A percentile compares a stretch with the other conserved stretches of the same genome.
Conservation (phyloP, 169 alveolate genomes). For the Plasmodium berghei region DNA sequence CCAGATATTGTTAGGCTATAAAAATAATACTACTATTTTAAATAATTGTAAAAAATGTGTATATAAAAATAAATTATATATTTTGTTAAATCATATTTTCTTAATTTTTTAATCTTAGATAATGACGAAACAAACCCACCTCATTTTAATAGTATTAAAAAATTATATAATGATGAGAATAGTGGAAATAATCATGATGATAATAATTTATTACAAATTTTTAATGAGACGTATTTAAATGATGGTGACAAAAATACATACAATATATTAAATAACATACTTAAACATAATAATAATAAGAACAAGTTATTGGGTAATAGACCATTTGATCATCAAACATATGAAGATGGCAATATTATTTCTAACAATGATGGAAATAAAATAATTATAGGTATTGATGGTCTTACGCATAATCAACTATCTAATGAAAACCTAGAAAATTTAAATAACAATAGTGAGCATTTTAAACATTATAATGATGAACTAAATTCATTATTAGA, state of each 20-base stretch:
- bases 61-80: neutral
- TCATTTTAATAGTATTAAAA: conserved; percentile 5
- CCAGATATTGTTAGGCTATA: neutral
- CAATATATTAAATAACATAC: conserved; percentile 22
- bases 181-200: neutral
- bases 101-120: neutral
- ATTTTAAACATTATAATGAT: neutral
- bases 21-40: neutral
- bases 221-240: conserved; percentile 8
- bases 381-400: neutral
- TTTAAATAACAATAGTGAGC: neutral
- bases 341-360: neutral
- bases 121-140: conserved; percentile 11
- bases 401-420: neutral
- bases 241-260: conserved; percentile 60
- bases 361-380: conserved; percentile 1
- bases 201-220: conserved; percentile 7
- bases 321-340: neutral
- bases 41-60: neutral
- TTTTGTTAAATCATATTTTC: neutral
- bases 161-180: conserved; percentile 2
- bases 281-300: conserved; percentile 7
- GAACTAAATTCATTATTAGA: neutral
- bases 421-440: neutral
- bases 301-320: conserved; percentile 1